Percentiles rank a stretch among this genome's conserved stretches.
Evolutionary conservation across 2,329 filamentous ascomycete genomes (phyloP).

Genomic region (Ambrosiella cleistominuta): DNA sequence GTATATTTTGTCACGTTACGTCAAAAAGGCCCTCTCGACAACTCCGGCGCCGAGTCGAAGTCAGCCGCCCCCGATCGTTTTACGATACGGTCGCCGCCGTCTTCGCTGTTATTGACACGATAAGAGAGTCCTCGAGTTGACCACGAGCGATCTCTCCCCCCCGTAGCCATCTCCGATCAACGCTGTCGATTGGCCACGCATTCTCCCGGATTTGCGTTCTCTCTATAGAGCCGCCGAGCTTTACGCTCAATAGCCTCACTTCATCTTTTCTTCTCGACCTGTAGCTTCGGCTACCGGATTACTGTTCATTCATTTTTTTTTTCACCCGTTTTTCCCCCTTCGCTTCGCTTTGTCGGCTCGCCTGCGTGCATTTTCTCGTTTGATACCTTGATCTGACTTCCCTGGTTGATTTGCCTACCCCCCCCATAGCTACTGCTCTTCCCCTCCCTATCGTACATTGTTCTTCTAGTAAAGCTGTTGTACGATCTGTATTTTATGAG

Average conservation of each 20-base stretch:
- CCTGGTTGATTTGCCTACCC: background rate
- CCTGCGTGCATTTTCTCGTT: background rate
- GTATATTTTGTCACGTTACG: background rate
- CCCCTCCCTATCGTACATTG: background rate
- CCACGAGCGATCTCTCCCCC: background rate
- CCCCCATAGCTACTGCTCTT: background rate
- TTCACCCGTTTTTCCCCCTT: background rate
- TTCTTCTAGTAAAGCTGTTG: background rate
- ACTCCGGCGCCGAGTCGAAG: background rate
- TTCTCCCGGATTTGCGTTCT: background rate
- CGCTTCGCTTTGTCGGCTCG: background rate
- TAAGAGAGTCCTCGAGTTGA: background rate
- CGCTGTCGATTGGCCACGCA: background rate
- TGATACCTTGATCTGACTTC: conserved; percentile 1
- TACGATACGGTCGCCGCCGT: background rate
- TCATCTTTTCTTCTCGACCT: background rate
- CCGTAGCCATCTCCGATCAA: background rate
- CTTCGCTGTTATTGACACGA: background rate
- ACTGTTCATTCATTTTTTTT: conserved; percentile 5
- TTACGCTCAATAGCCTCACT: background rate
- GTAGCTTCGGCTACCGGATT: background rate
- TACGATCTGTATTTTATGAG: background rate
- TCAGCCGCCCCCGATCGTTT: background rate
- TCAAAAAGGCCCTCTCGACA: background rate
- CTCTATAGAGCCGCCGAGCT: background rate